Conservation (phyloP, 2,329 filamentous ascomycete species). For the Aspergillus carbonarius region DNA sequence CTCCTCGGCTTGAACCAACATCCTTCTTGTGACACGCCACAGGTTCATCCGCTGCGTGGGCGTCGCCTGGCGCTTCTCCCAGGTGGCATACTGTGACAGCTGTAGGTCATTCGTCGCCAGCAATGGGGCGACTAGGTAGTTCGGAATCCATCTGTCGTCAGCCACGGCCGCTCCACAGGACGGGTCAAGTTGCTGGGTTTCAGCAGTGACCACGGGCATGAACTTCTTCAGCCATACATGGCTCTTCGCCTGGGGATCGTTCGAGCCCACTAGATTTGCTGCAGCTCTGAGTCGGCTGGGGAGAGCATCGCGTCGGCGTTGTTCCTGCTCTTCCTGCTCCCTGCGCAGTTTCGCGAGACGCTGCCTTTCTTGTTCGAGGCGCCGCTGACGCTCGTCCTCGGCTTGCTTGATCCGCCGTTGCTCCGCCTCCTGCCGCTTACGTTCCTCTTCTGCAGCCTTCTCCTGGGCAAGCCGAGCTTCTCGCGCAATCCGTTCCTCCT, state of each 20-base stretch:
- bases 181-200: conserved; percentile 44
- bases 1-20: conserved; percentile 45
- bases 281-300: conserved; percentile 46
- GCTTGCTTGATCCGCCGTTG: conserved; percentile 45
- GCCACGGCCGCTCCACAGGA: conserved; percentile 35
- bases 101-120: conserved; percentile 52
- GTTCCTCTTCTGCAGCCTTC: conserved; percentile 45
- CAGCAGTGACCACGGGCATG: conserved; percentile 47
- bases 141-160: conserved; percentile 50
- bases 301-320: conserved; percentile 46
- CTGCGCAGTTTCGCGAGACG: conserved; percentile 45
- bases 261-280: conserved; percentile 46
- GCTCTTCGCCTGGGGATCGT: conserved; percentile 43
- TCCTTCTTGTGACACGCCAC: conserved; percentile 49
- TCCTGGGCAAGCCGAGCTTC: conserved; percentile 39
- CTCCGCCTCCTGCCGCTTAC: conserved; percentile 44
- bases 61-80: conserved; percentile 47
- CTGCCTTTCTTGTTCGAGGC: conserved; percentile 42
- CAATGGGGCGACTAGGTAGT: conserved; percentile 50
- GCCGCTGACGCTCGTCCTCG: conserved; percentile 48
- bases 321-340: conserved; percentile 48
- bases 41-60: conserved; percentile 45
- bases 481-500: conserved; percentile 34
- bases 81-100: conserved; percentile 48
- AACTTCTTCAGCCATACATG: conserved; percentile 47